Conservation (phyloP, 257 asterid genomes). For the Cordia subcordata region DNA sequence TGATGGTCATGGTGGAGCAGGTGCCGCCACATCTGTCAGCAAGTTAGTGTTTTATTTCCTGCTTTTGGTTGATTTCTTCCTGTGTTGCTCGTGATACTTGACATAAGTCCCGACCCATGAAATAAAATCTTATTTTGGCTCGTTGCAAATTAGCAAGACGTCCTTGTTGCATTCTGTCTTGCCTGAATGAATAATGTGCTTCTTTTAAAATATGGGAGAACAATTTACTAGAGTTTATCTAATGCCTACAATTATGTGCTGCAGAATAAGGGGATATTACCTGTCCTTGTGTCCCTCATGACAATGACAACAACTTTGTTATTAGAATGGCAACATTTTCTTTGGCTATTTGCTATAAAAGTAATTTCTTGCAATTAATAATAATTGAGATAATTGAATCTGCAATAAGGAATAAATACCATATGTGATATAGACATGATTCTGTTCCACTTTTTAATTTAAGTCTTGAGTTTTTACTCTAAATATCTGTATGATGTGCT, state of each 20-base stretch:
- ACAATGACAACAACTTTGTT: too few species aligned
- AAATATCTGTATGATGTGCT: not conserved
- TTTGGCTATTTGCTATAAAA: too few species aligned
- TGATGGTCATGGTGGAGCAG: slow-evolving; percentile 94
- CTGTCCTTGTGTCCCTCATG: too few species aligned
- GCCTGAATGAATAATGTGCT: not conserved
- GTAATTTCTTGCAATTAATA: too few species aligned
- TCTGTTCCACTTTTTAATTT: too few species aligned
- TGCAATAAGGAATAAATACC: too few species aligned
- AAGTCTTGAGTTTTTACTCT: too few species aligned
- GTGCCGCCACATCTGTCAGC: slow-evolving; percentile 85
- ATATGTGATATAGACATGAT: too few species aligned
- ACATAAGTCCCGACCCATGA: not conserved
- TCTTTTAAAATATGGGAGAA: too few species aligned
- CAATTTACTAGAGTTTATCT: too few species aligned
- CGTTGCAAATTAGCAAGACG: not conserved
- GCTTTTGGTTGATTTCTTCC: slow-evolving; percentile 14
- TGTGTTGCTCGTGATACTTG: slow-evolving; percentile 8
- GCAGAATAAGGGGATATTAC: not conserved
- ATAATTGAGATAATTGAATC: too few species aligned
- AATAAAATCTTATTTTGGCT: not conserved
- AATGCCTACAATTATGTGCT: not conserved
- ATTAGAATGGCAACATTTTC: too few species aligned
- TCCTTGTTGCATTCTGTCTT: not conserved
- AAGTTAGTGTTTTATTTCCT: slow-evolving; percentile 55